A percentile compares a stretch with the other conserved stretches of the same genome.
Evolutionary conservation across 305 asterid genomes (phyloP).

Genomic region (Rubia tinctorum): DNA sequence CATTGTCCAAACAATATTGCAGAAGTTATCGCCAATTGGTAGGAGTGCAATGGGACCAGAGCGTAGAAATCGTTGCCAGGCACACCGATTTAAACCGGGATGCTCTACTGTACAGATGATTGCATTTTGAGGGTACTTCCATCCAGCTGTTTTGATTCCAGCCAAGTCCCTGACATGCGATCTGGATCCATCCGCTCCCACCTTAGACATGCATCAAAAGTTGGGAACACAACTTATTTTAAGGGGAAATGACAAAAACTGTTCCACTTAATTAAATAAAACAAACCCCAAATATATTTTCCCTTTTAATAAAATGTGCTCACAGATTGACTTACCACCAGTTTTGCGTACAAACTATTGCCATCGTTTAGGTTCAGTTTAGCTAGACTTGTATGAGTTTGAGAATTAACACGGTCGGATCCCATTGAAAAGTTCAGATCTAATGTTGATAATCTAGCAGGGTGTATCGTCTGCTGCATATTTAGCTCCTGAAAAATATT

Average conservation of each 20-base stretch:
- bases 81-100: constrained; percentile 51
- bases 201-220: constrained; percentile 40
- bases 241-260: not conserved
- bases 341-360: constrained; percentile 62
- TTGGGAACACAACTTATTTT: not conserved
- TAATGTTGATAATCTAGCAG: constrained; percentile 62
- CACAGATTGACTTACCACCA: constrained; percentile 58
- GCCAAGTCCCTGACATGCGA: constrained; percentile 87
- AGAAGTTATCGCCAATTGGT: constrained; percentile 77
- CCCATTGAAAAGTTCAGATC: constrained; percentile 38
- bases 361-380: constrained; percentile 80
- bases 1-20: constrained; percentile 99
- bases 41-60: constrained; percentile 93
- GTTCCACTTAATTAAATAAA: not conserved
- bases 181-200: constrained; percentile 96
- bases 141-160: constrained; percentile 81
- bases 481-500: constrained; percentile 47
- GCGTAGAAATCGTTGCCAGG: constrained; percentile 94
- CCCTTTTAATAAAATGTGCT: constrained; percentile 15
- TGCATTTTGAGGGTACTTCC: constrained; percentile 93
- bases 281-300: not conserved
- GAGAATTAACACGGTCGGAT: constrained; percentile 27
- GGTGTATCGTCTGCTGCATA: constrained; percentile 57
- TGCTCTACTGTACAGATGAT: constrained; percentile 88
- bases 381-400: constrained; percentile 48